Conservation (phyloP, 73 alveolate species). For the Paramecium sexaurelia region DNA sequence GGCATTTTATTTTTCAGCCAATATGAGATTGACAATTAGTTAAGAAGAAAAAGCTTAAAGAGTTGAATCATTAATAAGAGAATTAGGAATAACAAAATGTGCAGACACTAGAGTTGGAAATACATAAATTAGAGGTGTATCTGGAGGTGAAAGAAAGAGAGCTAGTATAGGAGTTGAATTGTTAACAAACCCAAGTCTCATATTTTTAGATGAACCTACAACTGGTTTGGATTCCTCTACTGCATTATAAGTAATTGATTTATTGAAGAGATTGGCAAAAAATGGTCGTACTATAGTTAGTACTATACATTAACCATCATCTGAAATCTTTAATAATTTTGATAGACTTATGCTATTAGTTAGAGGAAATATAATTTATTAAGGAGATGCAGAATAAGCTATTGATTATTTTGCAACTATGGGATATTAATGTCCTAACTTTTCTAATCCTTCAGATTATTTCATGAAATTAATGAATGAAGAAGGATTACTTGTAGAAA, state of each 20-base stretch:
- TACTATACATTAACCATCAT: slow-evolving; percentile 88
- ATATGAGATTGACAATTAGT: slow-evolving; percentile 70
- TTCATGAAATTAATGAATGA: slow-evolving; percentile 71
- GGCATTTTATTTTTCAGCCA: slow-evolving; percentile 76
- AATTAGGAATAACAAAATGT: slow-evolving; percentile 81
- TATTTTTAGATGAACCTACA: slow-evolving; percentile 92
- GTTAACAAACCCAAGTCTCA: slow-evolving; percentile 83
- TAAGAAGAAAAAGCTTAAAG: slow-evolving; percentile 67
- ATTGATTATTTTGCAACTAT: slow-evolving; percentile 73
- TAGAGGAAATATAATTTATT: slow-evolving; percentile 82
- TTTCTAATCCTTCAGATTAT: slow-evolving; percentile 82
- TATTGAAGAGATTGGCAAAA: slow-evolving; percentile 72
- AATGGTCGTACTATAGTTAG: slow-evolving; percentile 82
- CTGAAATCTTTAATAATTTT: slow-evolving; percentile 81
- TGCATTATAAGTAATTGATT: slow-evolving; percentile 77
- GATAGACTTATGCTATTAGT: slow-evolving; percentile 79
- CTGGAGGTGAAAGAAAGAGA: slow-evolving; percentile 93
- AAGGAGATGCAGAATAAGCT: slow-evolving; percentile 77
- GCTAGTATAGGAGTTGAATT: slow-evolving; percentile 89
- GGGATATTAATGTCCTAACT: slow-evolving; percentile 82
- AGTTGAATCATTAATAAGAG: slow-evolving; percentile 78
- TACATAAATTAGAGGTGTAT: slow-evolving; percentile 81
- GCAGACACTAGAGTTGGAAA: slow-evolving; percentile 84
- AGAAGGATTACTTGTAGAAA: slow-evolving; percentile 64
- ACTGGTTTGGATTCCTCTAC: slow-evolving; percentile 89